phyloP scores from a whole-genome alignment of 2,329 filamentous ascomycete genomes.

The Xenoacremonium recifei region DNA sequence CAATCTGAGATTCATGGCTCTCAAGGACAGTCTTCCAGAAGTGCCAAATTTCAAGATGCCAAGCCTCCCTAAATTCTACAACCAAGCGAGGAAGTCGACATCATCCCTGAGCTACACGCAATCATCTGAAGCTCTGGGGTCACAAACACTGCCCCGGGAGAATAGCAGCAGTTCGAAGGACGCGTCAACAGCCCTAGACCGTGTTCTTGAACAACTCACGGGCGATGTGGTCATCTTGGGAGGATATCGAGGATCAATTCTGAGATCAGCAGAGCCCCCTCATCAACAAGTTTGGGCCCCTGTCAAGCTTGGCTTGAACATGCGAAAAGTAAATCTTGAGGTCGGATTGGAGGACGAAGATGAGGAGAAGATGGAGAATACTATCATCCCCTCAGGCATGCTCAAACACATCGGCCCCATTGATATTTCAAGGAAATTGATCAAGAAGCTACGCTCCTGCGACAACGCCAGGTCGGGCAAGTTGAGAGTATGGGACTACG shows the following conservation, averaged over 20 bases:
- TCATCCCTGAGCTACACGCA: constrained; percentile 31
- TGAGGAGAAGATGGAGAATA: constrained; percentile 78
- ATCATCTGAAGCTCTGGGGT: constrained; percentile 21
- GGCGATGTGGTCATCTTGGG: constrained; percentile 88
- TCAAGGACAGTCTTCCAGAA: constrained; percentile 84
- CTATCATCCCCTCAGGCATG: constrained; percentile 84
- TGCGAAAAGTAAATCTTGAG: constrained; percentile 88
- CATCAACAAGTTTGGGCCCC: constrained; percentile 93
- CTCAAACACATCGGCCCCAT: constrained; percentile 89
- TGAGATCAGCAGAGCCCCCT: constrained; percentile 78
- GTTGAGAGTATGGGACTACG: constrained; percentile 82
- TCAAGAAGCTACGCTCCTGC: constrained; percentile 73
- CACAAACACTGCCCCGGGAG: constrained; percentile 23
- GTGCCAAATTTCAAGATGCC: constrained; percentile 72
- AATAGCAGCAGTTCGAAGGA: constrained; percentile 13
- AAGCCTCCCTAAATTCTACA: constrained; percentile 54
- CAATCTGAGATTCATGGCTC: constrained; percentile 85
- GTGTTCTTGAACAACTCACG: constrained; percentile 63
- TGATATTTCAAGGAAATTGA: constrained; percentile 79
- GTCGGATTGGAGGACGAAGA: constrained; percentile 80
- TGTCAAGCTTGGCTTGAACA: constrained; percentile 86
- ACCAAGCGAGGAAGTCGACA: constrained; percentile 26
- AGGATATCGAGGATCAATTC: constrained; percentile 86
- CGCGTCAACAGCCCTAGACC: constrained; percentile 44
- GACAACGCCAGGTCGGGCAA: constrained; percentile 71